Evolutionary conservation across 2,329 filamentous ascomycete species (phyloP), one percentile per base, ranked within the genome.

Genomic region (Tolypocladium paradoxum): DNA sequence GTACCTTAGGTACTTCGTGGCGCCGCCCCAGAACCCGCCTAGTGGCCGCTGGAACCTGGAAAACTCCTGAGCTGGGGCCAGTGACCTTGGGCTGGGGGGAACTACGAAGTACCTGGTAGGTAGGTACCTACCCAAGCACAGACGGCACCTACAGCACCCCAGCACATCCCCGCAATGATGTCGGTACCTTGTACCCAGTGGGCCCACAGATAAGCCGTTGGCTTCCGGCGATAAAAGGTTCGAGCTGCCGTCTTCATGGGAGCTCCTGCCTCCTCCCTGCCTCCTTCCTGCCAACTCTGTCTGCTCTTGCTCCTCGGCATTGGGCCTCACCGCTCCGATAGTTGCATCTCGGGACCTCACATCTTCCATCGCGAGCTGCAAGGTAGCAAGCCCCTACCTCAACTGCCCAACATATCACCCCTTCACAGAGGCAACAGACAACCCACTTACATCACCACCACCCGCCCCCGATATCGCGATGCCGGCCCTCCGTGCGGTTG

Each of bases 401-500:
- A 8, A 6, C 6, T 4, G 18, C 24, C 22, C 7, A 11, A 6
- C 27, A 4, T 3, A 7, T 45, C 8, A 16, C 49, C 50, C 34
- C 48, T 24, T n/a, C 16, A 38, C 20, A 34, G 31, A 34, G n/a
- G 33, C 36, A 5, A 35, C 34, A 12, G 6, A n/a, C 4, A 11
- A 24, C 2, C 24, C 6, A 7, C 24, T 45, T 27, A 20, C 31
- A 1, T 4, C 38, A 5, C 46, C 31, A 5, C n/a, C 38, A 16
- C 38, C 8, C 45, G 11, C 20, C 29, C 6, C 35, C 33, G 29
- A 29, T 33, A 48, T 45, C 27, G 43, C 52, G 34, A 57, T 59
- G 56, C 40, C 55, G 52, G 54, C 56, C 51, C 50, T 59, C 49
- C 57, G 56, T 36, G 55, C 53, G 51, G 52, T 48, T 53, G 53